Conservation (phyloP, 2,329 filamentous ascomycete genomes). For the Dactylellina cionopaga region DNA sequence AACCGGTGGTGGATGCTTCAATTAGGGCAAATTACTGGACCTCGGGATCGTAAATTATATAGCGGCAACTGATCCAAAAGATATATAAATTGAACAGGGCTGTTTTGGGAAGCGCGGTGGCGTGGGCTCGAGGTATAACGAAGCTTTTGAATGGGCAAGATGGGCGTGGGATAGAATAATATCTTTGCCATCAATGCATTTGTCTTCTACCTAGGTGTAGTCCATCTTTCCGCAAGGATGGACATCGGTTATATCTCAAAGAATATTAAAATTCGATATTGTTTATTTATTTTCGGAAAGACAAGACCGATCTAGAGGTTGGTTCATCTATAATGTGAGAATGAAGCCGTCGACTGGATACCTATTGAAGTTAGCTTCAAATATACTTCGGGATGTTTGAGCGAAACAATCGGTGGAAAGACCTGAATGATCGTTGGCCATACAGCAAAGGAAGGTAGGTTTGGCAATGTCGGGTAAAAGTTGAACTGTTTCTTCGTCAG, state of each 20-base stretch:
- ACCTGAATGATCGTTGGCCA: conserved; percentile 33
- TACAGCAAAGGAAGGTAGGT: conserved; percentile 24
- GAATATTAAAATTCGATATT: conserved; percentile 31
- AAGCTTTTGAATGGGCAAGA: conserved; percentile 14
- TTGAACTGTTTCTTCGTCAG: conserved; percentile 11
- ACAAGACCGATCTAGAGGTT: conserved; percentile 36
- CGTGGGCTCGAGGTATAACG: conserved; percentile 15
- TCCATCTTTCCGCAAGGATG: conserved; percentile 45
- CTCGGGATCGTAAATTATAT: conserved; percentile 2
- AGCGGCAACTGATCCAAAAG: conserved; percentile 3
- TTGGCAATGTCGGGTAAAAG: conserved; percentile 45
- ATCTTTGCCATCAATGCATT: conserved; percentile 38
- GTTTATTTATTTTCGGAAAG: conserved; percentile 49
- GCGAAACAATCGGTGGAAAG: conserved; percentile 22
- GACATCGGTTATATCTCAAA: conserved; percentile 29
- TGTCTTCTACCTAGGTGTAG: conserved; percentile 26
- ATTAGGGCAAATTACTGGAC: neutral
- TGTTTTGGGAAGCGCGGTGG: conserved; percentile 23
- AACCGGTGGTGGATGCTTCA: too few species aligned
- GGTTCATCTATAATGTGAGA: conserved; percentile 29
- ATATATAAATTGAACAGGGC: conserved; percentile 41
- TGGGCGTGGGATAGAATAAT: conserved; percentile 16
- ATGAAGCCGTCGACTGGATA: conserved; percentile 36
- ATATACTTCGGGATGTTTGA: conserved; percentile 38
- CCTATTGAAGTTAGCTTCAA: conserved; percentile 43